Percentiles rank a stretch among this genome's conserved stretches.
These are phyloP conservation scores for Talaromyces sp. DNA, from an alignment of 2,329 filamentous ascomycete genomes.

Conservation along the genomic window DNA sequence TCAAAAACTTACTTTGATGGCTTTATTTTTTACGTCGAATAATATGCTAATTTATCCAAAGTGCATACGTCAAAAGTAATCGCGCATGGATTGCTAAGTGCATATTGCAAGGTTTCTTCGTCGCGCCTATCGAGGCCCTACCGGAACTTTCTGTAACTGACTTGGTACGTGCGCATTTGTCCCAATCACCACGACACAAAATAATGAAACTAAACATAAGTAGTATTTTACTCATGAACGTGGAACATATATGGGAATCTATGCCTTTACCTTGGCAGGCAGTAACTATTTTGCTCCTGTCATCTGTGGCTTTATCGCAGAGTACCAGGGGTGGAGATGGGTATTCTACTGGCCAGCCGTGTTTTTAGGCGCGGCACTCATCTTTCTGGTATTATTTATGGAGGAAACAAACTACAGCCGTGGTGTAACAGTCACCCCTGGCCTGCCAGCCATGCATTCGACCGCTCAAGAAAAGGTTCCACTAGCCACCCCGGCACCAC, in stretches of 20 bases:
- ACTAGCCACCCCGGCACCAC: not conserved
- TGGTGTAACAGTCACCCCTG: constrained; percentile 15
- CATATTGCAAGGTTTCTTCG: constrained; percentile 35
- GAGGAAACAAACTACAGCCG: constrained; percentile 51
- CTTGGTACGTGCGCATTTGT: constrained; percentile 26
- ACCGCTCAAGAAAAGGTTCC: not conserved
- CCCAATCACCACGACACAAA: not conserved
- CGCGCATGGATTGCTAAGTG: constrained; percentile 38
- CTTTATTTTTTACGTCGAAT: constrained; percentile 8
- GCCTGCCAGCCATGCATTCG: not conserved
- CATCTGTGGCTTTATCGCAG: constrained; percentile 44
- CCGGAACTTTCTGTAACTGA: constrained; percentile 39
- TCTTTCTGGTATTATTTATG: constrained; percentile 52
- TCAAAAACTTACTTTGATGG: not conserved
- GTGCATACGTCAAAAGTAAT: constrained; percentile 27
- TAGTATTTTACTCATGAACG: constrained; percentile 42
- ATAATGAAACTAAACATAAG: not conserved
- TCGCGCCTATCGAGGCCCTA: constrained; percentile 38
- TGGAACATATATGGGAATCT: constrained; percentile 37
- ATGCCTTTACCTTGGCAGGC: constrained; percentile 37
- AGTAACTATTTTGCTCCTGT: constrained; percentile 43
- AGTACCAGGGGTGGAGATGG: constrained; percentile 46
- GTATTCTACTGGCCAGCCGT: constrained; percentile 51
- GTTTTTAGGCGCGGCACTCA: constrained; percentile 41
- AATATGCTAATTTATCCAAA: constrained; percentile 11